These are phyloP conservation scores for Westerdykella aurantiaca DNA, from an alignment of 2,329 filamentous ascomycete genomes.

Conservation along the genomic window DNA sequence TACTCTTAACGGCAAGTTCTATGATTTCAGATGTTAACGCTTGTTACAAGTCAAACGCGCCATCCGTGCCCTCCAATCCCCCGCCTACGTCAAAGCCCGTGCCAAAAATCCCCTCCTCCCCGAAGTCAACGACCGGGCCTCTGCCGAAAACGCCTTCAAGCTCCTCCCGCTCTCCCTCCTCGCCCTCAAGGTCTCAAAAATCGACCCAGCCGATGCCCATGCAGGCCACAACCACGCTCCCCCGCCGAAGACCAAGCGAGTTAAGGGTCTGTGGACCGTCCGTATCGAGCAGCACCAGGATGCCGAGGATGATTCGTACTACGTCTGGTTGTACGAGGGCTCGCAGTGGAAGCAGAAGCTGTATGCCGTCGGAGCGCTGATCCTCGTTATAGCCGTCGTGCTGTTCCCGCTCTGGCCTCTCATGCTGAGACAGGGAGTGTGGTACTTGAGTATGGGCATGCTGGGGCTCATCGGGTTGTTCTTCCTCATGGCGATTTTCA, in stretches of 20 bases:
- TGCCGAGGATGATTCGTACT: slow-evolving; percentile 79
- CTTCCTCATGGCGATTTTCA: slow-evolving; percentile 96
- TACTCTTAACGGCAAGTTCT: not conserved
- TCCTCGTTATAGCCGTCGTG: slow-evolving; percentile 79
- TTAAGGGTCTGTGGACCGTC: slow-evolving; percentile 96
- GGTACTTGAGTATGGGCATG: slow-evolving; percentile 95
- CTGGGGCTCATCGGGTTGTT: slow-evolving; percentile 84
- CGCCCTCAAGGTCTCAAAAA: slow-evolving; percentile 80
- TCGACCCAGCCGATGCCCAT: slow-evolving; percentile 71
- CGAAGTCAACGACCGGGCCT: slow-evolving; percentile 77
- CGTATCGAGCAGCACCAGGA: slow-evolving; percentile 96
- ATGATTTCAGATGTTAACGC: not conserved
- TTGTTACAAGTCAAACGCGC: slow-evolving; percentile 76
- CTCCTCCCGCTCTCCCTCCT: slow-evolving; percentile 90
- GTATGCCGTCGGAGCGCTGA: slow-evolving; percentile 76
- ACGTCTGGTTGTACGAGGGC: slow-evolving; percentile 94
- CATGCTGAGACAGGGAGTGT: slow-evolving; percentile 84
- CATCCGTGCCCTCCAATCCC: slow-evolving; percentile 80
- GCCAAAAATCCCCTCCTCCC: slow-evolving; percentile 87
- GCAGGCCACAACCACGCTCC: slow-evolving; percentile 55
- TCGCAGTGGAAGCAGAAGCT: slow-evolving; percentile 90
- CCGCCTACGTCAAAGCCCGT: slow-evolving; percentile 80
- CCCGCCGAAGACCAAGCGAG: slow-evolving; percentile 59
- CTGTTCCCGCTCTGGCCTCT: slow-evolving; percentile 96
- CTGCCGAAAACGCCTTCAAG: slow-evolving; percentile 91